These are phyloP conservation scores for Euptelea pleiosperma DNA, from an alignment of 164 flowering plant genomes.

Conservation along the genomic window DNA sequence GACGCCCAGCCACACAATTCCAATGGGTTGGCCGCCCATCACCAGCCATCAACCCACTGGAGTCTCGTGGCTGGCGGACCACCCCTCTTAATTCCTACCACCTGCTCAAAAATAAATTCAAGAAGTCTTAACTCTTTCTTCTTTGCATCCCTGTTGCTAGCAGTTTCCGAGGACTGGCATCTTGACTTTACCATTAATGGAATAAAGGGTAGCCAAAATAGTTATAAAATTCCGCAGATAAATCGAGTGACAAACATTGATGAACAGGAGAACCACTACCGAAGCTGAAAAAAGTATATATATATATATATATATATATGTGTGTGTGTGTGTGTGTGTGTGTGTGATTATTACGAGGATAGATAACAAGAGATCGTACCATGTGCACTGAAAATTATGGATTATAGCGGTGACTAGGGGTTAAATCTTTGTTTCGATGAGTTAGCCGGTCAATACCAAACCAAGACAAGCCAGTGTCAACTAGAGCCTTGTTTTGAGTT, in stretches of 20 bases:
- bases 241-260: neutral
- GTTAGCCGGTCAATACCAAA: too few species aligned
- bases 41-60: too few species aligned
- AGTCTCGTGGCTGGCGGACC: too few species aligned
- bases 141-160: neutral
- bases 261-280: neutral
- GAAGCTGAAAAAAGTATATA: neutral
- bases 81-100: too few species aligned
- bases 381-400: conserved; percentile 58
- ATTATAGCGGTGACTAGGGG: too few species aligned
- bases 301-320: neutral
- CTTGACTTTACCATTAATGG: conserved; percentile 46
- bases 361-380: conserved; percentile 24
- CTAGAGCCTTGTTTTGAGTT: neutral
- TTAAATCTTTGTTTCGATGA: too few species aligned
- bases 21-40: too few species aligned
- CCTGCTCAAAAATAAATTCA: conserved; percentile 1
- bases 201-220: conserved; percentile 62
- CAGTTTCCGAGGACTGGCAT: neutral
- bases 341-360: neutral
- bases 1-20: too few species aligned
- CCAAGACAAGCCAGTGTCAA: too few species aligned
- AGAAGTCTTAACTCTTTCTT: neutral
- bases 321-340: too few species aligned
- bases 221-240: conserved; percentile 45